Conservation (phyloP, 2,329 filamentous ascomycete genomes). For the Scolecobasidium constrictum region DNA sequence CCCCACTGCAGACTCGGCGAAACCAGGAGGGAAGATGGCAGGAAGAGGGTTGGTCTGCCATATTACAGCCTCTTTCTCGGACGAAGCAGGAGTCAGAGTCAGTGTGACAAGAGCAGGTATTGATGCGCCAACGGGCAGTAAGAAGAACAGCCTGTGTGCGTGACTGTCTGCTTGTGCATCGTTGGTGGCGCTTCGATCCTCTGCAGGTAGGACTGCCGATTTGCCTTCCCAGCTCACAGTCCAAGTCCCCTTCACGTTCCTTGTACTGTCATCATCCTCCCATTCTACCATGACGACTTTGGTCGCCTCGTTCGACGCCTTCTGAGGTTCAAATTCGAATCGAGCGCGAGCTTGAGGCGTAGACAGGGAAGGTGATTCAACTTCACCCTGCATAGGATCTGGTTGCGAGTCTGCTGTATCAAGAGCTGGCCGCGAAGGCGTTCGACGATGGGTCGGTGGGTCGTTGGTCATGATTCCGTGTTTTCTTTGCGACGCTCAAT, state of each 20-base stretch:
- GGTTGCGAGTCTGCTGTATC: not conserved
- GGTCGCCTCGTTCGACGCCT: slow-evolving; percentile 63
- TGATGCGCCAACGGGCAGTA: slow-evolving; percentile 60
- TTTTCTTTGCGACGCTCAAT: too few relatives aligned
- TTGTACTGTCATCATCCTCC: slow-evolving; percentile 50
- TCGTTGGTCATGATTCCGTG: not conserved
- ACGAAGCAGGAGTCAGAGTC: slow-evolving; percentile 33
- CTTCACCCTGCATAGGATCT: slow-evolving; percentile 22
- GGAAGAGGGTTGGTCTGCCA: slow-evolving; percentile 69
- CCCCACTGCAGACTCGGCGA: not conserved
- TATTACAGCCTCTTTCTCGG: slow-evolving; percentile 27
- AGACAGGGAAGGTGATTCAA: slow-evolving; percentile 36
- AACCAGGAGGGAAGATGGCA: slow-evolving; percentile 69
- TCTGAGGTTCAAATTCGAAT: slow-evolving; percentile 75
- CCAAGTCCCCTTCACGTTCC: slow-evolving; percentile 48
- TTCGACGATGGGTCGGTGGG: not conserved
- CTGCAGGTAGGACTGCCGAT: slow-evolving; percentile 55
- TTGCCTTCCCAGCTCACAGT: slow-evolving; percentile 78
- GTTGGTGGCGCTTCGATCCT: slow-evolving; percentile 31
- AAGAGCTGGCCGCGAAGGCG: not conserved
- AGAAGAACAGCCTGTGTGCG: slow-evolving; percentile 62
- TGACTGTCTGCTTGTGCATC: slow-evolving; percentile 31
- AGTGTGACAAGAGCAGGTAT: slow-evolving; percentile 66
- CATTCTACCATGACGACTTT: slow-evolving; percentile 93
- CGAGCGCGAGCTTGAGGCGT: slow-evolving; percentile 54